phyloP scores from a whole-genome alignment of 2,329 filamentous ascomycete genomes.

The Clonostachys rosea region DNA sequence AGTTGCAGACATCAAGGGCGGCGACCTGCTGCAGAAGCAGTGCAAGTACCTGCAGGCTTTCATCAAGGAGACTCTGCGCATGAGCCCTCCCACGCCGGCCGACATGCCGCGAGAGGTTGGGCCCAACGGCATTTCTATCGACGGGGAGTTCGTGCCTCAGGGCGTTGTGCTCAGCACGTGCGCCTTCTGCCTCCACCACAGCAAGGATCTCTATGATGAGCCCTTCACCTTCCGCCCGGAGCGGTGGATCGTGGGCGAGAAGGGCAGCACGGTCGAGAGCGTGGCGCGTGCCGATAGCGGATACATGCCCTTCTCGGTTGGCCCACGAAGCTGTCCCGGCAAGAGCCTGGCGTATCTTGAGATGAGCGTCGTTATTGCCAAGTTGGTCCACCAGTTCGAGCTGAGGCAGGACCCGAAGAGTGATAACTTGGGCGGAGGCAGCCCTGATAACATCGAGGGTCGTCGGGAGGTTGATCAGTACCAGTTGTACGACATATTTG shows the following conservation, averaged over 20 bases:
- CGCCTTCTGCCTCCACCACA: slow-evolving; percentile 65
- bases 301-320: slow-evolving; percentile 71
- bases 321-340: slow-evolving; percentile 66
- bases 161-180: slow-evolving; percentile 61
- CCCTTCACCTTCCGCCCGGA: slow-evolving; percentile 58
- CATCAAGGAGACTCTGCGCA: slow-evolving; percentile 19
- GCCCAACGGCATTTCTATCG: slow-evolving; percentile 46
- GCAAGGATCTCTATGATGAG: slow-evolving; percentile 54
- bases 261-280: slow-evolving; percentile 43
- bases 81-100: slow-evolving; percentile 33
- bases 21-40: slow-evolving; percentile 18
- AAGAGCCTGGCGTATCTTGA: slow-evolving; percentile 66
- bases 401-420: slow-evolving; percentile 44
- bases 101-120: slow-evolving; percentile 56
- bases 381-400: slow-evolving; percentile 58
- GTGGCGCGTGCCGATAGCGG: slow-evolving; percentile 56
- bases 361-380: slow-evolving; percentile 57
- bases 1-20: slow-evolving; percentile 20
- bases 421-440: slow-evolving; percentile 47
- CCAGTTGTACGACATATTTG: not conserved
- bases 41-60: slow-evolving; percentile 41
- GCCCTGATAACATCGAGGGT: slow-evolving; percentile 15
- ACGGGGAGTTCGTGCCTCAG: slow-evolving; percentile 45
- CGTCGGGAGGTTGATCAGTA: not conserved
- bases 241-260: slow-evolving; percentile 54